Evolutionary conservation across 768 basidiomycete species (phyloP), one percentile per base, ranked within the genome.

Genomic region (Leccinellum rugosiceps): DNA sequence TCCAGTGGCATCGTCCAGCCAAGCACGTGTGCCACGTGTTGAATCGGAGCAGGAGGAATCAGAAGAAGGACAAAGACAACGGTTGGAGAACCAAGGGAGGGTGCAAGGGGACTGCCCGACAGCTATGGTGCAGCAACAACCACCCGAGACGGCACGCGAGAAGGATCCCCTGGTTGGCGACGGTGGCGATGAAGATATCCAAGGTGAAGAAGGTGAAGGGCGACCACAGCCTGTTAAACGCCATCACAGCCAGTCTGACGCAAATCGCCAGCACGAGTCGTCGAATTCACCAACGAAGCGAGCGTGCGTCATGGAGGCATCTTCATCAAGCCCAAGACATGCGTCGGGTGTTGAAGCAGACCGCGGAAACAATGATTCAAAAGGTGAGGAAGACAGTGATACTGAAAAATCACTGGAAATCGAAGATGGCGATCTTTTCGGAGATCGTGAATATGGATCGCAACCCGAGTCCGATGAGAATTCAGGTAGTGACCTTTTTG

Each of bases 391-490:
- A 30, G 55, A 31, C 11, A 26, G 6, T n/a, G 49, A 17, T 14
- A 6, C 6, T 2, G 53, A 53, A 23, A 46, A 30, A 25, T 60
- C 59, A 14, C 31, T 51, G 32, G 59, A 60, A 19, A 25, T 64
- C 9, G 55, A 62, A 54, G 68, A 47, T 3, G 50, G 50, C 4
- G 67, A 67, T 51, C 58, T 65, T 6, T 71, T 72, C 48, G 69
- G 67, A 7, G 65, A 65, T 45, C 54, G 48, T 4, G 56, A 32
- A 3, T 30, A 58, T 5, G 45, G 45, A 46, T 10, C 6, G 2
- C 14, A 6, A 10, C 28, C 34, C 6, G 48, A 58, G n/a, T 30
- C 30, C 3, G 43, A 58, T 8, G 43, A 55, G 13, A 4, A 43
- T 43, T 19, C 41, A 54, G 68, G 52, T 2, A 50, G 41, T 4